phyloP scores from a whole-genome alignment of 805 yeast species.

The Teunomyces kruisii region DNA sequence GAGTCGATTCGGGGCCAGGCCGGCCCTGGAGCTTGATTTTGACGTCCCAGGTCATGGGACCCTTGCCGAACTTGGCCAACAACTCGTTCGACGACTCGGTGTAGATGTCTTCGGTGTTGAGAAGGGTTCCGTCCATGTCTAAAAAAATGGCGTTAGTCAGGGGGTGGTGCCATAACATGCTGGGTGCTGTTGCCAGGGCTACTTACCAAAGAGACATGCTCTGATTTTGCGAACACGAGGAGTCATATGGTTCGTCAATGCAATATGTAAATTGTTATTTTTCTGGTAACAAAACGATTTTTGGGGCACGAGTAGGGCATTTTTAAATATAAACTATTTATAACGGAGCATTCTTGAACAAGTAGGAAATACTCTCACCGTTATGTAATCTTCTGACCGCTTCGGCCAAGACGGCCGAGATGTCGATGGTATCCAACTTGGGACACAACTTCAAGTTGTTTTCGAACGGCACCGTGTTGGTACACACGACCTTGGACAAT shows the following conservation, averaged over 20 bases:
- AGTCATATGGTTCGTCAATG: neutral
- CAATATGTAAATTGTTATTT: neutral
- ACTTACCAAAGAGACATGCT: constrained; percentile 74
- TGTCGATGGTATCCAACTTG: constrained; percentile 66
- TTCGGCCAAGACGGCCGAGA: constrained; percentile 74
- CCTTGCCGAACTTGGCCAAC: constrained; percentile 67
- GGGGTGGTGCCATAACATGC: no score
- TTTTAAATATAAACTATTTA: constrained; percentile 1
- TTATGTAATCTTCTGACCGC: constrained; percentile 82
- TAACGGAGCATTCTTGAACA: constrained; percentile 66
- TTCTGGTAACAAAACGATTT: neutral
- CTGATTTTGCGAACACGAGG: constrained; percentile 31
- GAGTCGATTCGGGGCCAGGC: constrained; percentile 78
- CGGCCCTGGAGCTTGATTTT: constrained; percentile 86
- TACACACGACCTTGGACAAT: constrained; percentile 69
- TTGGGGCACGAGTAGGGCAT: no score
- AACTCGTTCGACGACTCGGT: constrained; percentile 73
- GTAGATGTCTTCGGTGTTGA: constrained; percentile 90
- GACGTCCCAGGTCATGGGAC: constrained; percentile 86
- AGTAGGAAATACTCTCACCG: constrained; percentile 81
- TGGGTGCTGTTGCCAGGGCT: neutral
- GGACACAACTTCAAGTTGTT: constrained; percentile 59
- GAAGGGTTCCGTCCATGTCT: constrained; percentile 94
- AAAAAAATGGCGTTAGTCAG: constrained; percentile 8
- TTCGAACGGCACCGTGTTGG: constrained; percentile 78